A percentile compares a stretch with the other conserved stretches of the same genome.
Evolutionary conservation across 2,329 filamentous ascomycete genomes (phyloP).

Genomic region (Monosporascus sp.): DNA sequence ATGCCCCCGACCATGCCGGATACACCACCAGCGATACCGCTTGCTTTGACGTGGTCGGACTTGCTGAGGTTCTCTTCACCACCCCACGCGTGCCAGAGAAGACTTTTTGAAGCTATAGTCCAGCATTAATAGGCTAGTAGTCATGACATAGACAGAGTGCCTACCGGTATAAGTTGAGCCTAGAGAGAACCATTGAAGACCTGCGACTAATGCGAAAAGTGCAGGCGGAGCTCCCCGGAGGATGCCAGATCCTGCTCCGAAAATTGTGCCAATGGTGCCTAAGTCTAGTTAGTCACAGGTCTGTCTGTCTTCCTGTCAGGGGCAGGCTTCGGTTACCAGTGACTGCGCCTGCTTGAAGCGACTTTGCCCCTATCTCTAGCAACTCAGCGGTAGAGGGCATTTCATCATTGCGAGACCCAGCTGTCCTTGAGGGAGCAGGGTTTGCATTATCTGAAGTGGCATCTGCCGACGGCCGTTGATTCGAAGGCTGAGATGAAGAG

Average conservation of each 20-base stretch:
- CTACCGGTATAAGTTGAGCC: slow-evolving; percentile 72
- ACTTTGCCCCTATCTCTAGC: slow-evolving; percentile 19
- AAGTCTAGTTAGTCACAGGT: slow-evolving; percentile 15
- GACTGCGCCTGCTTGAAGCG: slow-evolving; percentile 22
- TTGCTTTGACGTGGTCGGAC: slow-evolving; percentile 60
- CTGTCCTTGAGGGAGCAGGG: background rate
- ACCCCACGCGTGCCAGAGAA: slow-evolving; percentile 43
- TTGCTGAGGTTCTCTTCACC: slow-evolving; percentile 47
- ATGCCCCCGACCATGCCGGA: slow-evolving; percentile 57
- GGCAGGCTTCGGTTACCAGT: slow-evolving; percentile 14
- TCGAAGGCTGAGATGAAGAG: slow-evolving; percentile 7
- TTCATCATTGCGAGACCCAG: slow-evolving; percentile 8
- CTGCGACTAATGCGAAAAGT: slow-evolving; percentile 66
- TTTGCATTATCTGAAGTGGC: background rate
- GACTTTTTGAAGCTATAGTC: slow-evolving; percentile 40
- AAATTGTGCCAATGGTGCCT: slow-evolving; percentile 55
- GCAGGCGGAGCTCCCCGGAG: slow-evolving; percentile 61
- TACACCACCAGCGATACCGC: slow-evolving; percentile 64
- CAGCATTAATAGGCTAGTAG: slow-evolving; percentile 7
- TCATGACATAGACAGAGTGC: slow-evolving; percentile 18
- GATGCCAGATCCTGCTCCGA: slow-evolving; percentile 67
- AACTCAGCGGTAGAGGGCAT: slow-evolving; percentile 19
- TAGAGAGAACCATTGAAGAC: slow-evolving; percentile 75
- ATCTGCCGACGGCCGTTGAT: slow-evolving; percentile 1
- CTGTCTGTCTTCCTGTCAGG: slow-evolving; percentile 5